A percentile compares a stretch with the other conserved stretches of the same genome.
Evolutionary conservation across 2,329 filamentous ascomycete species (phyloP).

Genomic region (Cercospora sp.): DNA sequence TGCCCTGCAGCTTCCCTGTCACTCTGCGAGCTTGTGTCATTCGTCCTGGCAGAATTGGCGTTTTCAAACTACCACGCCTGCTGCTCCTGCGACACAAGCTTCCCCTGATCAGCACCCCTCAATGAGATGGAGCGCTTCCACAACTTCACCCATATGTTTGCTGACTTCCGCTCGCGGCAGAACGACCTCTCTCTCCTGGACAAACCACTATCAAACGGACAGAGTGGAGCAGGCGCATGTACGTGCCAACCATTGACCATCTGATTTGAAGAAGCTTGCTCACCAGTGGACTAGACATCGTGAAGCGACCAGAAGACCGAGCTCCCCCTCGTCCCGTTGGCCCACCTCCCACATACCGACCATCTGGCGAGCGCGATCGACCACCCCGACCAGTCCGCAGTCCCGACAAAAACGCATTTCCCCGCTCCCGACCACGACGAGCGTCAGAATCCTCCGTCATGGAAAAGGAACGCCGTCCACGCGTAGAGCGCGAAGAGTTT

Average conservation of each 20-base stretch:
- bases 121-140: constrained; percentile 44
- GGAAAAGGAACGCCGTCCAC: constrained; percentile 64
- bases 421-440: constrained; percentile 53
- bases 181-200: constrained; percentile 68
- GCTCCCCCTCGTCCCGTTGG: constrained; percentile 47
- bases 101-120: constrained; percentile 8
- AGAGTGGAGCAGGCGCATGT: constrained; percentile 17
- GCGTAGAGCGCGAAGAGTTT: constrained; percentile 41
- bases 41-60: constrained; percentile 19
- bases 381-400: constrained; percentile 43
- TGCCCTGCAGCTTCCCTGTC: constrained; percentile 25
- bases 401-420: constrained; percentile 44
- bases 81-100: constrained; percentile 2
- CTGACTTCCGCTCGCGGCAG: constrained; percentile 53
- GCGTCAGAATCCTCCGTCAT: constrained; percentile 79
- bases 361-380: constrained; percentile 58
- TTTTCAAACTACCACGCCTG: constrained; percentile 8
- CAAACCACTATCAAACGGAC: constrained; percentile 46
- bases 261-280: constrained; percentile 4
- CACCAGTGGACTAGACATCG: constrained; percentile 21
- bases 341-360: constrained; percentile 56
- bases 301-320: constrained; percentile 37
- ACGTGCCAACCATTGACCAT: constrained; percentile 24
- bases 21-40: constrained; percentile 27
- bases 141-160: constrained; percentile 42